phyloP scores from a whole-genome alignment of 768 basidiomycete species.

The Crepidotus variabilis region DNA sequence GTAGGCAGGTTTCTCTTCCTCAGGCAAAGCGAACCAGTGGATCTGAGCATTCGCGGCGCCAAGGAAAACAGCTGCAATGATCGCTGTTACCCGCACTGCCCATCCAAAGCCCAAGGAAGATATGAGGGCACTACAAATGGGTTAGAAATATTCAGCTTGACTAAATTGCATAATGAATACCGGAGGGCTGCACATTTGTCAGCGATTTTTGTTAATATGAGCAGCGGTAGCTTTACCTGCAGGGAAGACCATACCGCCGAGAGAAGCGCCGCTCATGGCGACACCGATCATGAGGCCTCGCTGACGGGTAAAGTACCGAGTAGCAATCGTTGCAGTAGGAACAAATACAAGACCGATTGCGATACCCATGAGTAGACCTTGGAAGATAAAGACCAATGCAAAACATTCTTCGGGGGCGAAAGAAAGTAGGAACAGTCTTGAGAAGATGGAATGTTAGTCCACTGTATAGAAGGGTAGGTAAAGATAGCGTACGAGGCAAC shows the following conservation, averaged over 20 bases:
- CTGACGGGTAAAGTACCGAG: slow-evolving; percentile 40
- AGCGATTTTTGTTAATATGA: not conserved
- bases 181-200: slow-evolving; percentile 16
- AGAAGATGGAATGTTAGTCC: slow-evolving; percentile 6
- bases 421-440: slow-evolving; percentile 40
- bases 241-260: slow-evolving; percentile 32
- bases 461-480: not conserved
- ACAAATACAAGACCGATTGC: slow-evolving; percentile 49
- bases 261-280: slow-evolving; percentile 40
- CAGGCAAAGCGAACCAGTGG: slow-evolving; percentile 21
- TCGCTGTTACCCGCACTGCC: slow-evolving; percentile 26
- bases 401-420: slow-evolving; percentile 37
- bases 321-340: slow-evolving; percentile 41
- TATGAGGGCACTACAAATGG: slow-evolving; percentile 12
- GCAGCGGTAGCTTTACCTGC: slow-evolving; percentile 18
- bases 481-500: slow-evolving; percentile 18
- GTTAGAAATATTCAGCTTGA: not conserved
- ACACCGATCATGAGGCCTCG: slow-evolving; percentile 35
- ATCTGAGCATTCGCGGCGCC: slow-evolving; percentile 18
- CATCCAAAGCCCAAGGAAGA: slow-evolving; percentile 22
- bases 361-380: slow-evolving; percentile 52
- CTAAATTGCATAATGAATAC: slow-evolving; percentile 8
- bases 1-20: slow-evolving; percentile 16
- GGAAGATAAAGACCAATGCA: slow-evolving; percentile 45
- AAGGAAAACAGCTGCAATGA: slow-evolving; percentile 21